Conservation (phyloP, 2,329 filamentous ascomycete species). For the Zymoseptoria passerinii region DNA sequence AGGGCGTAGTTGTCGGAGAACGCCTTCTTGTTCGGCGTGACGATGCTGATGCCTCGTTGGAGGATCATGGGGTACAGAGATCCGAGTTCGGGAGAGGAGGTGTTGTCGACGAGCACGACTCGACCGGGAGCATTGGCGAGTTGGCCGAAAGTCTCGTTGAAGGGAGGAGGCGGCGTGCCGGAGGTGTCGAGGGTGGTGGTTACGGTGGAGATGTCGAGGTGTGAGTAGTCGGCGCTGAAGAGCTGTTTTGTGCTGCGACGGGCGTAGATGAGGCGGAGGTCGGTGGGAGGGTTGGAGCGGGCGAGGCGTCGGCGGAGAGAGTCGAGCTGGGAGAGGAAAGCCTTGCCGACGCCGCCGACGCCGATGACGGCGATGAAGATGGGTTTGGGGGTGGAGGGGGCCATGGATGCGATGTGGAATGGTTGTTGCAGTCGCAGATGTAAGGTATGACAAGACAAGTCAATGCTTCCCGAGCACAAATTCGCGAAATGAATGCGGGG, state of each 20-base stretch:
- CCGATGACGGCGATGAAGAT: slow-evolving; percentile 47
- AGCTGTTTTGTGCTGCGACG: slow-evolving; percentile 78
- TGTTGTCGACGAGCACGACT: slow-evolving; percentile 88
- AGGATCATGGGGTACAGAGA: slow-evolving; percentile 75
- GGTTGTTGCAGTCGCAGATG: too few species aligned
- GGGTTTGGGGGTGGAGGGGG: not conserved
- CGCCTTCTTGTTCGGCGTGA: slow-evolving; percentile 97
- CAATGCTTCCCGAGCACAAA: too few species aligned
- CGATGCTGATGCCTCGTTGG: slow-evolving; percentile 73
- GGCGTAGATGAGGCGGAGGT: slow-evolving; percentile 74
- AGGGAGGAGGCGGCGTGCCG: slow-evolving; percentile 54
- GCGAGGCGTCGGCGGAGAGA: slow-evolving; percentile 54
- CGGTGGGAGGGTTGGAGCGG: slow-evolving; percentile 46
- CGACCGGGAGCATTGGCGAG: slow-evolving; percentile 69
- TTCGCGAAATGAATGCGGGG: too few species aligned
- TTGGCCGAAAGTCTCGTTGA: slow-evolving; percentile 66
- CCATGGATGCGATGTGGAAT: not conserved
- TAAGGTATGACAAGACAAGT: too few species aligned
- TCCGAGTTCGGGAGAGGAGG: slow-evolving; percentile 79
- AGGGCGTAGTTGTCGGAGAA: slow-evolving; percentile 75
- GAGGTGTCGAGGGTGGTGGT: slow-evolving; percentile 55
- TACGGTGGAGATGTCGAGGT: slow-evolving; percentile 54
- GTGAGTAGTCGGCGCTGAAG: slow-evolving; percentile 63
- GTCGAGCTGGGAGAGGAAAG: slow-evolving; percentile 77
- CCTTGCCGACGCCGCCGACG: slow-evolving; percentile 84